phyloP scores from a whole-genome alignment of 257 asterid genomes.

The Thymus quinquecostatus region DNA sequence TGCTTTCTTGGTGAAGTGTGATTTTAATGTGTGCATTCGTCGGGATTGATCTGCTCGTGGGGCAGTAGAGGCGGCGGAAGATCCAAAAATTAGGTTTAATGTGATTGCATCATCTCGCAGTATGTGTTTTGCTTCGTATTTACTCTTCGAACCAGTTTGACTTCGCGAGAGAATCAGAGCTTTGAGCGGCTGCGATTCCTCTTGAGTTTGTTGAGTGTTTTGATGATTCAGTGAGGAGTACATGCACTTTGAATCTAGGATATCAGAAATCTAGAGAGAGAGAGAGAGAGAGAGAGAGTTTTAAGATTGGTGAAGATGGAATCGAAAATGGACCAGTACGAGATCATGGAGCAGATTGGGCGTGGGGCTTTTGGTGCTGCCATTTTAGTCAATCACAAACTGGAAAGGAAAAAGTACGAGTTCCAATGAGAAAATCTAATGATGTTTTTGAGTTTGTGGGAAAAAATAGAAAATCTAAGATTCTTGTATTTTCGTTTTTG shows the following conservation, averaged over 20 bases:
- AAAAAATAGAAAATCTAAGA: slow-evolving; percentile 7
- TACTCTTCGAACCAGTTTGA: slow-evolving; percentile 26
- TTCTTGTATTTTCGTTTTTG: slow-evolving; percentile 6
- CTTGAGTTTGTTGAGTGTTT: background rate
- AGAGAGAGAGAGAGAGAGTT: slow-evolving; percentile 31
- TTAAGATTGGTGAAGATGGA: slow-evolving; percentile 56
- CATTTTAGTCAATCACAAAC: slow-evolving; percentile 91
- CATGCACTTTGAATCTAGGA: slow-evolving; percentile 17
- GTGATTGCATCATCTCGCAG: slow-evolving; percentile 26
- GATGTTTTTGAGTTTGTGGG: slow-evolving; percentile 19
- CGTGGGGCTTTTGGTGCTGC: slow-evolving; percentile 99
- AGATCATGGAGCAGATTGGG: slow-evolving; percentile 99
- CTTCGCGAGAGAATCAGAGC: slow-evolving; percentile 23
- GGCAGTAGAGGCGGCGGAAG: slow-evolving; percentile 37
- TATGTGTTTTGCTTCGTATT: slow-evolving; percentile 4
- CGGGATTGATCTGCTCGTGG: slow-evolving; percentile 40
- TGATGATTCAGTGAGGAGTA: slow-evolving; percentile 30
- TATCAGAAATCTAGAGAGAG: slow-evolving; percentile 17
- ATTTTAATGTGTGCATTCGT: slow-evolving; percentile 27
- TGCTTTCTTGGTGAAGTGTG: slow-evolving; percentile 13
- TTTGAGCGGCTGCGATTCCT: slow-evolving; percentile 18
- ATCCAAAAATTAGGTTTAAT: slow-evolving; percentile 36
- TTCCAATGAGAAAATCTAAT: slow-evolving; percentile 1
- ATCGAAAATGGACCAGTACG: slow-evolving; percentile 96
- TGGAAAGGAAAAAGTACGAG: slow-evolving; percentile 79